Base-by-base conservation (phyloP, 768 basidiomycete species). In the Candolleomyces aberdarensis region DNA sequence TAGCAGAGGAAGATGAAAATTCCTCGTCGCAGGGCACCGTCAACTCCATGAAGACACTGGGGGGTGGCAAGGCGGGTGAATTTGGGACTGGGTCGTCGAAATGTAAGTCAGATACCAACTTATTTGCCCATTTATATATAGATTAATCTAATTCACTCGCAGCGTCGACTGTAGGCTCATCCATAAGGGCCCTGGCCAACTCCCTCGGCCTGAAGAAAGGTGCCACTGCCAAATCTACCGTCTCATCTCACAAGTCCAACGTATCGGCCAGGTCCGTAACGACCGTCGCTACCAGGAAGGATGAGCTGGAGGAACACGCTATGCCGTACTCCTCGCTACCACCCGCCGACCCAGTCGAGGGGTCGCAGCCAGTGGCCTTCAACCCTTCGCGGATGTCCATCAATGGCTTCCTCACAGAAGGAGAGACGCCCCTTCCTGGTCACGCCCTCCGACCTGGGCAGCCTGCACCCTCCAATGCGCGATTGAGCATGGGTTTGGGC, bases 131-230 rank as follows among this genome's bases (percentile, higher is more conserved):
- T 46, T 39, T 48, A 29, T 17, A 51, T 26, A 32, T 26, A 26
- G 26, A 26, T 26, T 26, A 26, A 26, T 26, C 41, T 36, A 29
- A 55, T 11, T 22, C n/a, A 20, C n/a, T 62, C 19, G 39, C 70
- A 88, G 85, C 77, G 41, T 80, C 84, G n/a, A 83, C 79, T 15
- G 83, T 92, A 15, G 76, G 79, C 48, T 91, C 91, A 1, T 93
- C 92, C 41, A 81, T 94, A 63, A 88, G 81, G 70, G 85, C 88
- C 0, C 76, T 94, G 46, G 92, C 89, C n/a, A 86, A 77, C 46
- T 91, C 91, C 13, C 76, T 91, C 31, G 88, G 88, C 44, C 79
- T 92, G 66, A 90, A 86, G 41, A 36, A 71, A 85, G 85, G 31
- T 69, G 74, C 50, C 59, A 58, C 61, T 66, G 52, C 67, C 58